Evolutionary conservation across 495 filamentous ascomycete species (phyloP), one percentile per base, ranked within the genome.

Genomic region (Sordaria brevicollis): DNA sequence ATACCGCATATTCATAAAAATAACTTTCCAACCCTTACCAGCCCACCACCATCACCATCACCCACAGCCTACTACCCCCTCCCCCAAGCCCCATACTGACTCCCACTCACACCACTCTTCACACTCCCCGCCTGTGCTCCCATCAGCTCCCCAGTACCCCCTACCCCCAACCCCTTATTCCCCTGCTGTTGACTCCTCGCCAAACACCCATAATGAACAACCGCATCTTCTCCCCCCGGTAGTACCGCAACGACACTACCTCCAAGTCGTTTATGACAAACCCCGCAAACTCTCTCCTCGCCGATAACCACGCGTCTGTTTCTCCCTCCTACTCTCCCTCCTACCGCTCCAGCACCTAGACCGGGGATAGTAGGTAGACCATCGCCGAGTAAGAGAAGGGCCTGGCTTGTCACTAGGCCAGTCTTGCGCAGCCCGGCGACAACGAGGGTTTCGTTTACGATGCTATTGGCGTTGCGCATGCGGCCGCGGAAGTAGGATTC

Each of bases 231-330:
- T 25, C 25, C 25, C 15, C 25, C 49, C n/a, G 83, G 84, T 49
- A 86, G 43, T 2, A 85, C 84, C 2, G 83, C 82, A 65, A 98
- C 91, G 21, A 96, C 95, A 79, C 90, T 95, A 15, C 92, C 89
- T 7, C 96, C 95, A 71, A 99, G 85, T 69, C 95, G 82, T 82
- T 97, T 97, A 78, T 96, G 90, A 77, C 95, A 99, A 39, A 95
- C 91, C 11, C 91, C 89, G 78, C 95, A 99, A 29, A 95, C 90
- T 70, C 92, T 85, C 72, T 97, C 93, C 74, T 99, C 94, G 2
- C 83, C 84, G 69, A 99, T 87, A 8, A 93, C 86, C 35, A 96
- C 93, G 71, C 89, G 83, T 69, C 91, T 83, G 74, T 91, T 93
- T 72, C 89, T 82, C 5, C 86, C 87, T 17, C 83, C 85, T 33